Percentiles rank a stretch among this genome's conserved stretches.
Conservation (phyloP, 2,329 filamentous ascomycete genomes). For the Pseudogymnoascus pannorum region DNA sequence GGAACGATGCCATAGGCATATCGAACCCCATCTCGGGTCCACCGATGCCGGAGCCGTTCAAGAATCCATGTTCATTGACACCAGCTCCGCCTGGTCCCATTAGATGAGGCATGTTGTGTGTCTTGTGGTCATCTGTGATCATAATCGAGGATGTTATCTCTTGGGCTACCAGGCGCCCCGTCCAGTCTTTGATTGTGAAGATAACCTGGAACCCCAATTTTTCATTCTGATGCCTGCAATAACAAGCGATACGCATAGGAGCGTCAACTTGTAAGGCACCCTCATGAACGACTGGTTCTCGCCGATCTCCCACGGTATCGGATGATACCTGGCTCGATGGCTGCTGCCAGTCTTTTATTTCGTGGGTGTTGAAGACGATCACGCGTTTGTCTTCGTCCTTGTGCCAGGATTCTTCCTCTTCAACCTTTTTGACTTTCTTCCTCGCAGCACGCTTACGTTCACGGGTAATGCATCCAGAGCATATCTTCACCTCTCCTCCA, state of each 20-base stretch:
- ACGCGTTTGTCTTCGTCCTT: conserved; percentile 73
- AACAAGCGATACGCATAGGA: conserved; percentile 94
- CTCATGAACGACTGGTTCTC: conserved; percentile 41
- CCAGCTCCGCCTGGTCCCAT: conserved; percentile 16
- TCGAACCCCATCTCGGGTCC: conserved; percentile 23
- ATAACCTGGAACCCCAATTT: conserved; percentile 90
- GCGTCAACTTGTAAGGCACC: conserved; percentile 72
- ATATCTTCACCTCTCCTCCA: conserved; percentile 91
- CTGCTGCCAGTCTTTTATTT: conserved; percentile 76
- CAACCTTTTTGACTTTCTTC: conserved; percentile 88
- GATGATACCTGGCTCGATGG: conserved; percentile 44
- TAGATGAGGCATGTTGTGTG: conserved; percentile 44
- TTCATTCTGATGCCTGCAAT: conserved; percentile 90
- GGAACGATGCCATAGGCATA: conserved; percentile 38
- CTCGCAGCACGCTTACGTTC: conserved; percentile 85
- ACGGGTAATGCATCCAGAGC: conserved; percentile 79
- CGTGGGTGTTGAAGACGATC: conserved; percentile 84
- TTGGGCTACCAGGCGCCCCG: conserved; percentile 72
- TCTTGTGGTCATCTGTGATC: conserved; percentile 98
- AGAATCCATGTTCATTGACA: conserved; percentile 23
- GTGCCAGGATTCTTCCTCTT: conserved; percentile 85
- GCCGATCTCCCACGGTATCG: conserved; percentile 38
- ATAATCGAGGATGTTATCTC: conserved; percentile 82
- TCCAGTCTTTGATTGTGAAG: conserved; percentile 82
- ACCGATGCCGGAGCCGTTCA: conserved; percentile 38